phyloP scores from a whole-genome alignment of 805 yeast species.

The Tetrapisispora namnaoensis region DNA sequence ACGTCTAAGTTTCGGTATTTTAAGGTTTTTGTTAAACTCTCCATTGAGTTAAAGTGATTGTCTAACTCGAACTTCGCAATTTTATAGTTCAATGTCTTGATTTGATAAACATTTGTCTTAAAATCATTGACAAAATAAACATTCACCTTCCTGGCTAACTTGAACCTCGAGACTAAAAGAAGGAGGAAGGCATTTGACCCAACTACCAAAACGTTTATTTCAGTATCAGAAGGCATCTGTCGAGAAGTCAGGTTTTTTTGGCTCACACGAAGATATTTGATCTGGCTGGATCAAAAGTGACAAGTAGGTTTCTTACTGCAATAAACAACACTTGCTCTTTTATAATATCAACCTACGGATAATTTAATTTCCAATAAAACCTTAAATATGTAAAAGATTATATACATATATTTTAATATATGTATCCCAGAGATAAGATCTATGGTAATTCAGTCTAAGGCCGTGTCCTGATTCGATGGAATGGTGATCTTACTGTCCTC shows the following conservation, averaged over 20 bases:
- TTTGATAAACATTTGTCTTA: slow-evolving; percentile 6
- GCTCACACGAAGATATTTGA: background rate
- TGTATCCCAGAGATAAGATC: too few relatives aligned
- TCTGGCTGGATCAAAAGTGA: background rate
- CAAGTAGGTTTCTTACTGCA: too few relatives aligned
- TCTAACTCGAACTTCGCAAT: slow-evolving; percentile 9
- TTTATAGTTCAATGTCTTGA: slow-evolving; percentile 15
- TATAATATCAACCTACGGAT: too few relatives aligned
- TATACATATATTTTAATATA: too few relatives aligned
- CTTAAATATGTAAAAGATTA: too few relatives aligned
- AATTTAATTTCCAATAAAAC: too few relatives aligned
- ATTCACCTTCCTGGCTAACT: slow-evolving; percentile 12
- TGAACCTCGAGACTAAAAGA: slow-evolving; percentile 19
- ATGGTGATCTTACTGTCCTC: too few relatives aligned
- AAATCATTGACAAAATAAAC: slow-evolving; percentile 17
- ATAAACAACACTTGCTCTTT: too few relatives aligned
- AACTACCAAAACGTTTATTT: slow-evolving; percentile 12
- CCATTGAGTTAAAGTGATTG: slow-evolving; percentile 20
- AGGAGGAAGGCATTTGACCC: slow-evolving; percentile 21
- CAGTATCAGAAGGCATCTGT: background rate
- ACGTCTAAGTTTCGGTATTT: background rate
- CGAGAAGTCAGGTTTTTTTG: background rate
- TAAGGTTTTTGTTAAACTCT: slow-evolving; percentile 8
- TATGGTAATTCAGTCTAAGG: too few relatives aligned
- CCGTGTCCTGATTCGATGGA: too few relatives aligned